phyloP scores from a whole-genome alignment of 2,329 filamentous ascomycete species.

The Purpureocillium lavendulum region DNA sequence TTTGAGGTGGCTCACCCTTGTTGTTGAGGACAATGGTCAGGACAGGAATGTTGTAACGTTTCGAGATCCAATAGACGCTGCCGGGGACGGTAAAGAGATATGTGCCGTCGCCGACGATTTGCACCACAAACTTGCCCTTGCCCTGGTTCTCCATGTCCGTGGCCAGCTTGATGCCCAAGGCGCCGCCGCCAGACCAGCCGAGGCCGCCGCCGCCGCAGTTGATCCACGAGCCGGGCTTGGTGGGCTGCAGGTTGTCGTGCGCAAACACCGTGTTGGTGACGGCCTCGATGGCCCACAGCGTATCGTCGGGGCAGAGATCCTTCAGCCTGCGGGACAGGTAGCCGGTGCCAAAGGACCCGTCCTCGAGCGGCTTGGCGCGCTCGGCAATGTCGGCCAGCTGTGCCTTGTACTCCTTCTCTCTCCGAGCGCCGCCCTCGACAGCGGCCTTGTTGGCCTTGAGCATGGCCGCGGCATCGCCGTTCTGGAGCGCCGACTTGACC shows the following conservation, averaged over 20 bases:
- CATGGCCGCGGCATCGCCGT: conserved; percentile 31
- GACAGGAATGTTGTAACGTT: conserved; percentile 44
- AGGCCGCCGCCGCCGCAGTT: conserved; percentile 76
- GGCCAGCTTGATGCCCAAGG: conserved; percentile 69
- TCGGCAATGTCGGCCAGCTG: conserved; percentile 52
- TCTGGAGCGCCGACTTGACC: conserved; percentile 52
- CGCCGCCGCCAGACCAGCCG: conserved; percentile 71
- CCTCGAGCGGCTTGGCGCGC: conserved; percentile 46
- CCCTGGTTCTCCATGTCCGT: conserved; percentile 33
- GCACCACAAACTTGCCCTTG: conserved; percentile 42
- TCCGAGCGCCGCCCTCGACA: conserved; percentile 24
- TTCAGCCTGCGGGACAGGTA: conserved; percentile 23
- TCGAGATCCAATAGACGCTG: conserved; percentile 48
- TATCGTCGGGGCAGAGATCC: conserved; percentile 32
- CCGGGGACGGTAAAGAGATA: conserved; percentile 46
- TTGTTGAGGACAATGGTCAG: conserved; percentile 50
- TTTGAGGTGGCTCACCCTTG: conserved; percentile 29
- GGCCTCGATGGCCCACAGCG: conserved; percentile 70
- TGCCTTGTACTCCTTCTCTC: conserved; percentile 49
- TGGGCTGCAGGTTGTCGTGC: conserved; percentile 62
- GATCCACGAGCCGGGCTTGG: conserved; percentile 64
- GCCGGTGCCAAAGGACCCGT: conserved; percentile 41
- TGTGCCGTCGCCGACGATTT: conserved; percentile 50
- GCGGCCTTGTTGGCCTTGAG: conserved; percentile 15
- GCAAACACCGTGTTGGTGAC: conserved; percentile 64